Base-by-base conservation (phyloP, 495 filamentous ascomycete species). In the Pyrenula massariospora region DNA sequence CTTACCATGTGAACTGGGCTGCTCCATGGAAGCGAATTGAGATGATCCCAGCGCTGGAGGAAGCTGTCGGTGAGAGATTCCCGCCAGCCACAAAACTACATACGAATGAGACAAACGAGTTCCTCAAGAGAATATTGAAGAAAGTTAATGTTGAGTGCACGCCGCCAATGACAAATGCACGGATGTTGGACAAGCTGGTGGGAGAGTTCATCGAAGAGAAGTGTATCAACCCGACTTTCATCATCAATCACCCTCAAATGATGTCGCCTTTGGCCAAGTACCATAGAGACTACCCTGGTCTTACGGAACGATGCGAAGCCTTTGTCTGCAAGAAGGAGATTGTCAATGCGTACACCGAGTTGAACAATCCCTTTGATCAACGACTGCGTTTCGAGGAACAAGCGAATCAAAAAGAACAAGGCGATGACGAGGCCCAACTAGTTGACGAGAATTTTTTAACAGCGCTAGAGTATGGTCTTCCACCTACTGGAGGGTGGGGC, bases 241-340 rank as follows among this genome's bases (percentile, higher is more conserved):
- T 97, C 70, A 88, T 79, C 48, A 85, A 85, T 50, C 91, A 96
- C 73, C 91, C 91, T 8, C 87, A 95, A 71, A 88, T 95, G 84
- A 99, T 99, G 94, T 93, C 88, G 20, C 93, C 93, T 2, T 78
- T 97, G 24, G 94, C 93, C 77, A 97, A 99, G 78, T 89, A 88
- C 71, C 88, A 96, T 73, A 87, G 94, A 58, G 64, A 73, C 57
- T 79, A 83, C 59, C 77, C 83, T 51, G 94, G 94, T 62, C 82
- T 98, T 12, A 95, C 90, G 68, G 93, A 98, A 74, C 85, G 94
- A 55, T 96, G 96, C 73, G 93, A 98, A 73, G 91, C 88, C 20
- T 98, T 98, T 65, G 94, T 95, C 25, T 91, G 87, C 80, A 95
- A 89, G 78, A 96, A 96, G 80, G 90, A 96, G 68, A 94, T 96